A percentile compares a stretch with the other conserved stretches of the same genome.
phyloP scores from a whole-genome alignment of 176 grass and related monocot species.

The Dendrocalamus sinicus region DNA sequence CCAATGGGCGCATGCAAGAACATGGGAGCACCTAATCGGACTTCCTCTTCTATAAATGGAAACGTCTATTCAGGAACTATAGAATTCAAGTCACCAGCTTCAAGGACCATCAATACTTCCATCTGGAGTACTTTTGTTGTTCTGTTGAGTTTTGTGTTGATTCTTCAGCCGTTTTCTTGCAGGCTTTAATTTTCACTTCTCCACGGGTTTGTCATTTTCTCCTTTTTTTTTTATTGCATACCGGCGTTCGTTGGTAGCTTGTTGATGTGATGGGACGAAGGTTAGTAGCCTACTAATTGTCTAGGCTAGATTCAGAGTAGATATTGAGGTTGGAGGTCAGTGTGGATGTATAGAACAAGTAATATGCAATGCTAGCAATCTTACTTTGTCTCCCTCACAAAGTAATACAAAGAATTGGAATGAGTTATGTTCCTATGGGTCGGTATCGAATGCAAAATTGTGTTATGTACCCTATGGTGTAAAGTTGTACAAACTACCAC shows the following conservation, averaged over 20 bases:
- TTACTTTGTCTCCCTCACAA: neutral
- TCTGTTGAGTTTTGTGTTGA: constrained; percentile 45
- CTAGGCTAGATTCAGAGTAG: constrained; percentile 15
- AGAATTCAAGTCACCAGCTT: constrained; percentile 65
- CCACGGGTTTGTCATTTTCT: neutral
- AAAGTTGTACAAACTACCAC: too few relatives aligned
- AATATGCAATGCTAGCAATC: neutral
- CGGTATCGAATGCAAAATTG: neutral
- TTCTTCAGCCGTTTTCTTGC: constrained; percentile 47
- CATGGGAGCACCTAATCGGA: constrained; percentile 47
- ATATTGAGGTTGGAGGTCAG: constrained; percentile 2
- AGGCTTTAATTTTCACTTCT: constrained; percentile 30
- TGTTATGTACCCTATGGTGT: too few relatives aligned
- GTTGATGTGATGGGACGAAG: neutral
- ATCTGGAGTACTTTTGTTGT: constrained; percentile 14
- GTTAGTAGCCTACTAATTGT: constrained; percentile 32
- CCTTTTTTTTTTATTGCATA: neutral
- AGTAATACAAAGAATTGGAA: neutral
- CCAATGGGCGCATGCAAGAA: constrained; percentile 64
- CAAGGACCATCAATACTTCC: constrained; percentile 36
- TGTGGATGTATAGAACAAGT: constrained; percentile 4
- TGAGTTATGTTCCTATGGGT: neutral
- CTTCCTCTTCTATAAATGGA: constrained; percentile 46
- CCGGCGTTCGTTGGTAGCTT: constrained; percentile 1
- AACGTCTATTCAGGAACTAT: constrained; percentile 70